Evolutionary conservation across 352 stramenopile species (phyloP).

Genomic region (Globisporangium polare): DNA sequence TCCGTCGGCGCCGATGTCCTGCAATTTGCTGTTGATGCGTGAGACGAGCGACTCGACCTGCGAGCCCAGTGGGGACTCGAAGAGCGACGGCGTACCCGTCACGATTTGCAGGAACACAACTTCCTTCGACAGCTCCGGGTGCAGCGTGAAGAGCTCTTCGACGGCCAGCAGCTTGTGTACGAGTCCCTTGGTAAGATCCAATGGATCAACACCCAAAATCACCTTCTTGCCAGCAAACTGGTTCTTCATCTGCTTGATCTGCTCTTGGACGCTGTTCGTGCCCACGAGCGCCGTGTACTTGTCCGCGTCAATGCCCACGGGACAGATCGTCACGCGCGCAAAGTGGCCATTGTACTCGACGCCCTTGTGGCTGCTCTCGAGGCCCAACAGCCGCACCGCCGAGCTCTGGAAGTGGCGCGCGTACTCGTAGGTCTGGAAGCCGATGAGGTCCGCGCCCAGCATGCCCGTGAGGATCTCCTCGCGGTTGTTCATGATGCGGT

Average conservation of each 20-base stretch:
- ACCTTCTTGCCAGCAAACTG: slow-evolving; percentile 84
- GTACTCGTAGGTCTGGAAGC: slow-evolving; percentile 91
- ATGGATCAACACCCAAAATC: slow-evolving; percentile 79
- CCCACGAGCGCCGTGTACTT: slow-evolving; percentile 69
- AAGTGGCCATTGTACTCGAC: slow-evolving; percentile 89
- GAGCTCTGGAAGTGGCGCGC: slow-evolving; percentile 88
- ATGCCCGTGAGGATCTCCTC: slow-evolving; percentile 87
- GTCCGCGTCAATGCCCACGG: slow-evolving; percentile 82
- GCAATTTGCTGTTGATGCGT: slow-evolving; percentile 90
- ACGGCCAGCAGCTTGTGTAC: slow-evolving; percentile 90
- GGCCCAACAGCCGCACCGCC: slow-evolving; percentile 76
- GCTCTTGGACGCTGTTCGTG: slow-evolving; percentile 59
- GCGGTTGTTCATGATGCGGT: slow-evolving; percentile 86
- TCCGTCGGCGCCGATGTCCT: slow-evolving; percentile 82
- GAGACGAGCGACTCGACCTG: slow-evolving; percentile 89
- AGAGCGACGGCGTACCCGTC: slow-evolving; percentile 38
- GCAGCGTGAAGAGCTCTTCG: slow-evolving; percentile 83
- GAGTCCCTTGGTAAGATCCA: slow-evolving; percentile 88
- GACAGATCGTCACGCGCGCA: slow-evolving; percentile 82
- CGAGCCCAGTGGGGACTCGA: slow-evolving; percentile 66
- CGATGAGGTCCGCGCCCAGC: slow-evolving; percentile 84
- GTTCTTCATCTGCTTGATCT: slow-evolving; percentile 47
- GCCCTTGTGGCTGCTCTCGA: slow-evolving; percentile 86
- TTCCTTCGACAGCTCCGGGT: slow-evolving; percentile 90
- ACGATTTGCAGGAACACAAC: slow-evolving; percentile 95